Base-by-base conservation (phyloP, 306 rosid genomes). In the Glycine tomentella region DNA sequence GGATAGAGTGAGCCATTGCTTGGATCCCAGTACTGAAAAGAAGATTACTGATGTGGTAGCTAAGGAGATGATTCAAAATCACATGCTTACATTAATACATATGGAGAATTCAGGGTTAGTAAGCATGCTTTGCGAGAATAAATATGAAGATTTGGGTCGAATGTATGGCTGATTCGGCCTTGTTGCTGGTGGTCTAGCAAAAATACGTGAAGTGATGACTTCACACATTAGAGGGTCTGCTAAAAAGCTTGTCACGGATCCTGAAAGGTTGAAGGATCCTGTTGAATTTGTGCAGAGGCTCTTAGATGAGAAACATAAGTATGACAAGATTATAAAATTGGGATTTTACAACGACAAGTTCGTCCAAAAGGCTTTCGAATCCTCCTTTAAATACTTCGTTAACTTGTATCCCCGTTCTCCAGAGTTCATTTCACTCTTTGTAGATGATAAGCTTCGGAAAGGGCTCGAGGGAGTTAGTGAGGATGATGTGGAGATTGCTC, bases 31-130 rank as follows among this genome's bases (percentile, higher is more conserved):
- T 83, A 92, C 92, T 63, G 94, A 90, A 84, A 83, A 73, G 71
- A 92, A 94, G 81, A 92, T 92, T 76, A 89, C 92, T 20, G 80
- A 80, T 55, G 93, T 94, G 67, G 92, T 90, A 82, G 97, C 90
- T 86, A 84, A 88, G 84, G 96, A 90, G 96, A 88, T 94, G 93
- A 87, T 94, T 78, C 88, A 88, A 68, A 87, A 89, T 84, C 94
- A 94, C 87, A 92, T 94, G 94, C 87, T 86, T 67, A 91, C 89
- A 83, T 84, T 94, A 80, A 92, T 92, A 68, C 90, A 90, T 74
- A 92, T 87, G 97, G 94, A 92, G 68, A 90, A 92, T 76, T 92
- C 95, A 56, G 98, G 97, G 74, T 80, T 94, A 72, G 90, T 92
- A 38, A 88, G 86, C 81, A 94, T 92, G 98, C 91, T 94, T 75